phyloP scores from a whole-genome alignment of 164 flowering plant species.

The Aristolochia contorta region DNA sequence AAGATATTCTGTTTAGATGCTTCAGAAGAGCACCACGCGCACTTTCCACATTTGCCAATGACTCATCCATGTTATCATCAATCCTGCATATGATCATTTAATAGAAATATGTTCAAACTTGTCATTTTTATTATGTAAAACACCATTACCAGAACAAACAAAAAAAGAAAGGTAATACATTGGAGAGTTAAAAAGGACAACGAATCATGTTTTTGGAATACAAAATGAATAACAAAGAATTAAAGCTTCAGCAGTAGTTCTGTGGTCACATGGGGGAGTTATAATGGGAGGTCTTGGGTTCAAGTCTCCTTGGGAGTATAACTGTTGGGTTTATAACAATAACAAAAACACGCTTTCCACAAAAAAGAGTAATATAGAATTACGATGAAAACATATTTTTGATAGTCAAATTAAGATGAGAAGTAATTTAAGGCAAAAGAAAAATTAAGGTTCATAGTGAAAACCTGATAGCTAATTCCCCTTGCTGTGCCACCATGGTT shows the following conservation, averaged over 20 bases:
- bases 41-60: conserved; percentile 71
- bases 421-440: background rate
- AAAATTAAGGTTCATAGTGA: conserved; percentile 5
- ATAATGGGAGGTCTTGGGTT: too few species aligned
- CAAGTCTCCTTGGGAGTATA: too few species aligned
- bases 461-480: conserved; percentile 86
- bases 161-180: too few species aligned
- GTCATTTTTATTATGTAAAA: too few species aligned
- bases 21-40: conserved; percentile 64
- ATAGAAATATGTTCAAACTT: too few species aligned
- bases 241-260: too few species aligned
- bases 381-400: too few species aligned
- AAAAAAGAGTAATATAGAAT: background rate
- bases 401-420: background rate
- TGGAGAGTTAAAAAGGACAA: too few species aligned
- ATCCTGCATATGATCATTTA: conserved; percentile 41
- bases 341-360: too few species aligned
- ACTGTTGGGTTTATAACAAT: too few species aligned
- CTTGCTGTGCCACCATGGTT: conserved; percentile 86
- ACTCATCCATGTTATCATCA: conserved; percentile 89
- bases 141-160: too few species aligned
- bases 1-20: conserved; percentile 60
- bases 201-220: background rate
- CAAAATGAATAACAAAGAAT: background rate
- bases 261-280: too few species aligned